Conservation (phyloP, 176 grass and related monocot genomes). For the Tillandsia fasciculata region DNA sequence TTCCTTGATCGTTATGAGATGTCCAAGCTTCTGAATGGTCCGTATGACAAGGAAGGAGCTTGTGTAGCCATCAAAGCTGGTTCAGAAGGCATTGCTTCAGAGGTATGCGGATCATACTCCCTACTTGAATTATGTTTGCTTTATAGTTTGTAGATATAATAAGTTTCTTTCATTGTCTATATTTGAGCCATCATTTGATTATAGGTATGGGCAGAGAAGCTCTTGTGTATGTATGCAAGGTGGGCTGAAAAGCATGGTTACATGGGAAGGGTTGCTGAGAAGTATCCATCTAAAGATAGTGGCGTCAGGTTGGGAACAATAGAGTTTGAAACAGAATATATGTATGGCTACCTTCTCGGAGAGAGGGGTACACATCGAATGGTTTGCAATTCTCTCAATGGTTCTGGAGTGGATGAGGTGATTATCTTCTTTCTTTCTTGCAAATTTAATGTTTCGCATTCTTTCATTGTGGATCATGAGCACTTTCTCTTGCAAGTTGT, state of each 20-base stretch:
- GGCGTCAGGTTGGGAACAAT: conserved; percentile 31
- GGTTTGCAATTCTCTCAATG: conserved; percentile 37
- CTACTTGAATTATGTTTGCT: conserved; percentile 1
- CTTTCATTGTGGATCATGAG: not conserved
- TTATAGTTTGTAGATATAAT: not conserved
- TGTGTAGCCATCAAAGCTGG: conserved; percentile 64
- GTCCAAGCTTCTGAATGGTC: conserved; percentile 63
- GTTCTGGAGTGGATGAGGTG: conserved; percentile 38
- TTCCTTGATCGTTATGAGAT: conserved; percentile 76
- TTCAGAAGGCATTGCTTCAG: conserved; percentile 50
- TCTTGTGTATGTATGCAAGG: conserved; percentile 69
- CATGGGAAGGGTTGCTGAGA: conserved; percentile 58
- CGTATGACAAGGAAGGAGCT: conserved; percentile 83
- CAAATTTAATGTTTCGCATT: conserved; percentile 1
- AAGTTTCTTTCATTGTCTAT: not conserved
- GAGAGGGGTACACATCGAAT: conserved; percentile 84
- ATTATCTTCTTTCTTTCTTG: conserved; percentile 26
- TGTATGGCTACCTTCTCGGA: conserved; percentile 87
- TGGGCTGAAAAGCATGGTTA: conserved; percentile 73
- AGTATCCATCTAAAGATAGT: conserved; percentile 31
- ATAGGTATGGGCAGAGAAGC: conserved; percentile 69
- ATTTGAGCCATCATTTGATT: not conserved
- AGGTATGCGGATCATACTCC: conserved; percentile 33
- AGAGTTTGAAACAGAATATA: conserved; percentile 86
- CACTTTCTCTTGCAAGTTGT: not conserved